Percentiles rank a stretch among this genome's conserved stretches.
These are phyloP conservation scores for Pochonia chlamydosporia DNA, from an alignment of 2,329 filamentous ascomycete species.

Conservation along the genomic window DNA sequence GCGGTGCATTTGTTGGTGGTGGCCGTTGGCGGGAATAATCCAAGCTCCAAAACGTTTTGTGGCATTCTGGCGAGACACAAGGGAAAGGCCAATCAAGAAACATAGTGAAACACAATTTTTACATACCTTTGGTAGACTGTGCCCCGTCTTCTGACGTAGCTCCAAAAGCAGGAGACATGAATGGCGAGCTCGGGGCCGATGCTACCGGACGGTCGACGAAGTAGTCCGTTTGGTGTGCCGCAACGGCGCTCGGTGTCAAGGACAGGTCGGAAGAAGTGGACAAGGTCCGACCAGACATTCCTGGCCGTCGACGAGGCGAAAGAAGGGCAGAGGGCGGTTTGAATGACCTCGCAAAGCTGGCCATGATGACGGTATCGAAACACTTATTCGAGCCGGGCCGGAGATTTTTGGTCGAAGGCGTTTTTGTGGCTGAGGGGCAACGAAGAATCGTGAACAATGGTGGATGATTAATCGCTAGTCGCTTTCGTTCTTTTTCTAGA, in stretches of 20 bases:
- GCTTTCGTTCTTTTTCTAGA: background rate
- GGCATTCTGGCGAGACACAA: background rate
- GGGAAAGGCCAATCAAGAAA: background rate
- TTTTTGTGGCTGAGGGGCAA: background rate
- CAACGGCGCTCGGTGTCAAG: constrained; percentile 18
- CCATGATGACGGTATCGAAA: constrained; percentile 29
- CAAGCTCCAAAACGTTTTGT: background rate
- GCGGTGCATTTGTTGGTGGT: background rate
- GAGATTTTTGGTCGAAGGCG: background rate
- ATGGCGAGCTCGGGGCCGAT: constrained; percentile 24
- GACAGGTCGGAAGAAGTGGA: constrained; percentile 44
- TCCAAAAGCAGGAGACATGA: constrained; percentile 10
- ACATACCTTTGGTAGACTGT: constrained; percentile 2
- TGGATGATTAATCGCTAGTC: background rate
- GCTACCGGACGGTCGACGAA: constrained; percentile 20
- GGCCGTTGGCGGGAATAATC: background rate
- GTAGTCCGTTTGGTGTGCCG: constrained; percentile 19
- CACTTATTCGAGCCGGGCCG: background rate
- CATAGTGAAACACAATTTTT: background rate
- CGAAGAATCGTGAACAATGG: background rate
- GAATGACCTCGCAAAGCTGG: constrained; percentile 43
- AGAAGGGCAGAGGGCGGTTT: constrained; percentile 39
- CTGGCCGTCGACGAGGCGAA: constrained; percentile 36
- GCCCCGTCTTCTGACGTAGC: constrained; percentile 3
- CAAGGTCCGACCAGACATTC: constrained; percentile 35